Evolutionary conservation across 148 eudicot species (phyloP).

Genomic region (Tetragonia tetragonoides): DNA sequence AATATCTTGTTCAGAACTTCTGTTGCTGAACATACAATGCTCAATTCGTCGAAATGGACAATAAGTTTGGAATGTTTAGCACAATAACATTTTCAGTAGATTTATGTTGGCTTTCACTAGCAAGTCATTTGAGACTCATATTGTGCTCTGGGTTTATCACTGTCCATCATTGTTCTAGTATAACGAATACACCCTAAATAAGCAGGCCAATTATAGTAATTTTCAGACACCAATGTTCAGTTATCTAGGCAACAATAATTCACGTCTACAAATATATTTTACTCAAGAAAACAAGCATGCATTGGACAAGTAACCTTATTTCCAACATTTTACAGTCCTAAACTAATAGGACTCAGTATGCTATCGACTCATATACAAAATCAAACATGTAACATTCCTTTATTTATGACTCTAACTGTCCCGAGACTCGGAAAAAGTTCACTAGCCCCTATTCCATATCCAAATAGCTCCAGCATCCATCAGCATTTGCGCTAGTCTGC

Average conservation of each 20-base stretch:
- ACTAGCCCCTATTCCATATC: constrained; percentile 9
- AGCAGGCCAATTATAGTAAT: not conserved
- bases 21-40: too few relatives aligned
- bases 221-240: not conserved
- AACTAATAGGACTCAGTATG: constrained; percentile 6
- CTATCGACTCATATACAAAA: not conserved
- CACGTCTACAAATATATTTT: not conserved
- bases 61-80: too few relatives aligned
- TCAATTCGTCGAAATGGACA: too few relatives aligned
- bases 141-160: not conserved
- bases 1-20: too few relatives aligned
- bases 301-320: not conserved
- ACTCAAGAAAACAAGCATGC: not conserved
- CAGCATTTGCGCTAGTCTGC: constrained; percentile 9
- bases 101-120: too few relatives aligned
- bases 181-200: not conserved
- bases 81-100: too few relatives aligned
- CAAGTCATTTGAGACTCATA: not conserved
- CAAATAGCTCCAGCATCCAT: constrained; percentile 18
- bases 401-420: not conserved
- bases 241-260: not conserved
- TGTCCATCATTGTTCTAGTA: not conserved
- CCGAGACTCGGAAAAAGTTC: too few relatives aligned
- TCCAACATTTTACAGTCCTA: not conserved
- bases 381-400: not conserved